Conservation (phyloP, 768 basidiomycete genomes). For the Leccinellum rugosiceps region DNA sequence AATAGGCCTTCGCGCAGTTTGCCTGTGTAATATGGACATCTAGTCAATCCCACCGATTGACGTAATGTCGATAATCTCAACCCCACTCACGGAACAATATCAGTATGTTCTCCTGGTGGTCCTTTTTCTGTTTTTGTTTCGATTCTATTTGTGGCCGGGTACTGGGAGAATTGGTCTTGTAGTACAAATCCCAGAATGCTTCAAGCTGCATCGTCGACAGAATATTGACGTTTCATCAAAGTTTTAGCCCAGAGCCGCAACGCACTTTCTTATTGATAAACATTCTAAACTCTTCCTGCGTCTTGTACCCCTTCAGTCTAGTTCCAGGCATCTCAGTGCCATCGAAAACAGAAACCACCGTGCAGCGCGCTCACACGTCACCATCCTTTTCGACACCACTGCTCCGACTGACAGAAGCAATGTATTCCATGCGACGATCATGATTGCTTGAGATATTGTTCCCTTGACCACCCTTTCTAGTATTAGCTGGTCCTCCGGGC, state of each 20-base stretch:
- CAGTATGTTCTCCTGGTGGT: conserved; percentile 64
- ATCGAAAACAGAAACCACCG: conserved; percentile 22
- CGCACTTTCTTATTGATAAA: conserved; percentile 67
- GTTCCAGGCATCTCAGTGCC: conserved; percentile 24
- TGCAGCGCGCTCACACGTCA: conserved; percentile 56
- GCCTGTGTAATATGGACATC: conserved; percentile 38
- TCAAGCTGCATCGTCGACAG: conserved; percentile 40
- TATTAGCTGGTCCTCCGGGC: neutral
- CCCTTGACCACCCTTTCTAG: neutral
- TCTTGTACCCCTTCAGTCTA: conserved; percentile 56
- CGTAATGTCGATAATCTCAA: neutral
- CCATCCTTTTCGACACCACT: conserved; percentile 74
- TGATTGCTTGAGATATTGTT: conserved; percentile 3
- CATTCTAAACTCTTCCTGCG: conserved; percentile 64
- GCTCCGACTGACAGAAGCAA: conserved; percentile 73
- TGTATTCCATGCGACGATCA: conserved; percentile 51
- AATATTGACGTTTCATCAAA: neutral
- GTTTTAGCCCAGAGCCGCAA: neutral
- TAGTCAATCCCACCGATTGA: neutral
- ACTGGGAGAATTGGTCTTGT: conserved; percentile 24
- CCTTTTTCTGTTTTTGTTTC: conserved; percentile 37
- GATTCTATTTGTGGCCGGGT: conserved; percentile 7
- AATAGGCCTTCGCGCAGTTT: conserved; percentile 74
- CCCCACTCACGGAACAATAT: conserved; percentile 64
- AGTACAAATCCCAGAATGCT: conserved; percentile 43